Evolutionary conservation across 805 yeast species (phyloP).

Genomic region (Schwanniomyces yamadae): DNA sequence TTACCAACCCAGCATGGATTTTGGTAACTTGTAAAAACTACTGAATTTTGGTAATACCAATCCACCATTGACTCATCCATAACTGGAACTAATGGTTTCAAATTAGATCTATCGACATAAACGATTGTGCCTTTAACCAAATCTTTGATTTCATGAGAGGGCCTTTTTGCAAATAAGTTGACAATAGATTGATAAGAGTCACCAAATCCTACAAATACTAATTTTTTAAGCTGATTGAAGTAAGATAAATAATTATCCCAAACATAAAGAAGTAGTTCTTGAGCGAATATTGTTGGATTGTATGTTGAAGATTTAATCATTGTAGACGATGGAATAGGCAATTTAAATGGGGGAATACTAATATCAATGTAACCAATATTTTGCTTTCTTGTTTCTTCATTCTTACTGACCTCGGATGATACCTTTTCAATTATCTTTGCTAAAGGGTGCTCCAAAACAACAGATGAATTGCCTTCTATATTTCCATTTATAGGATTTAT

Average conservation of each 20-base stretch:
- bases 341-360: conserved; percentile 60
- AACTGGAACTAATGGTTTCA: conserved; percentile 78
- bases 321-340: conserved; percentile 26
- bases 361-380: conserved; percentile 79
- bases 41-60: conserved; percentile 86
- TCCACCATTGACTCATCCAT: conserved; percentile 88
- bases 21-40: conserved; percentile 70
- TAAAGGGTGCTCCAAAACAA: conserved; percentile 72
- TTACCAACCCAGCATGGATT: conserved; percentile 78
- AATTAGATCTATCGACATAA: conserved; percentile 64
- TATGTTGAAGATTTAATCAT: conserved; percentile 31
- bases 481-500: conserved; percentile 77
- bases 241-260: conserved; percentile 91
- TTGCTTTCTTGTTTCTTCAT: too few relatives aligned
- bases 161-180: conserved; percentile 81
- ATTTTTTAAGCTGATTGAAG: conserved; percentile 60
- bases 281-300: conserved; percentile 65
- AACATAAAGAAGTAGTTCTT: conserved; percentile 71
- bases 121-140: conserved; percentile 67
- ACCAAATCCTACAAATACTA: conserved; percentile 85
- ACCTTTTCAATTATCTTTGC: conserved; percentile 57
- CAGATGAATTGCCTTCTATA: conserved; percentile 68
- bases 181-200: conserved; percentile 86
- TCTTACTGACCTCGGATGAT: conserved; percentile 33
- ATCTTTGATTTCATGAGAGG: conserved; percentile 50